Conservation (phyloP, 1,139 yeast genomes). For the Pichia cactophila region DNA sequence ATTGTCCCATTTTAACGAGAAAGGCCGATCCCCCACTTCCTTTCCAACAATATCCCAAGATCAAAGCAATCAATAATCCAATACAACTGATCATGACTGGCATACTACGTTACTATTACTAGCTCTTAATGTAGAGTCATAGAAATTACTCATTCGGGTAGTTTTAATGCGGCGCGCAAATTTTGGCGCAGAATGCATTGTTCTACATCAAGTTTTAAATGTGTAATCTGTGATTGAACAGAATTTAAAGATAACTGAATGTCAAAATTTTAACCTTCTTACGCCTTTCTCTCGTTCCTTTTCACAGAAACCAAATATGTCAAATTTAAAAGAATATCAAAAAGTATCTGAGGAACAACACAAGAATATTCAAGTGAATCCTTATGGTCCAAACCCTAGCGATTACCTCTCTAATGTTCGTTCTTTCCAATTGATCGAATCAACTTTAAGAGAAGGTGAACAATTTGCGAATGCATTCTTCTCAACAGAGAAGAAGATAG, state of each 20-base stretch:
- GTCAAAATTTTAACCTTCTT: neutral
- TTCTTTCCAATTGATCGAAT: constrained; percentile 86
- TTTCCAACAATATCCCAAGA: too few relatives aligned
- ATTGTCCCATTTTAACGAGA: too few relatives aligned
- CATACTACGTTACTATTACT: neutral
- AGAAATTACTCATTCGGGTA: neutral
- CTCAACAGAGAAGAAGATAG: constrained; percentile 90
- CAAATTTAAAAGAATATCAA: constrained; percentile 30
- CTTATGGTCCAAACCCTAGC: constrained; percentile 93
- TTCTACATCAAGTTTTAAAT: neutral
- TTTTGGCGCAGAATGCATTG: neutral
- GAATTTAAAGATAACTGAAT: neutral
- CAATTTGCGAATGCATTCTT: constrained; percentile 98
- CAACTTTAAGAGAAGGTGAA: constrained; percentile 96
- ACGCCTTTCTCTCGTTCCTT: neutral
- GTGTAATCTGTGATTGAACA: neutral
- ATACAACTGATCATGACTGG: too few relatives aligned
- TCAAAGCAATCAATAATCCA: too few relatives aligned
- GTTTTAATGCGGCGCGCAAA: neutral
- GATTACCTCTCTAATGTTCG: constrained; percentile 87
- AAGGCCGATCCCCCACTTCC: too few relatives aligned
- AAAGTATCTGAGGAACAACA: constrained; percentile 43
- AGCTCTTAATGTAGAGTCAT: neutral
- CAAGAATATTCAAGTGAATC: constrained; percentile 41
- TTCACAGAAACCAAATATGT: neutral